Evolutionary conservation across 495 filamentous ascomycete genomes (phyloP).

Genomic region (Neurospora hispaniola): DNA sequence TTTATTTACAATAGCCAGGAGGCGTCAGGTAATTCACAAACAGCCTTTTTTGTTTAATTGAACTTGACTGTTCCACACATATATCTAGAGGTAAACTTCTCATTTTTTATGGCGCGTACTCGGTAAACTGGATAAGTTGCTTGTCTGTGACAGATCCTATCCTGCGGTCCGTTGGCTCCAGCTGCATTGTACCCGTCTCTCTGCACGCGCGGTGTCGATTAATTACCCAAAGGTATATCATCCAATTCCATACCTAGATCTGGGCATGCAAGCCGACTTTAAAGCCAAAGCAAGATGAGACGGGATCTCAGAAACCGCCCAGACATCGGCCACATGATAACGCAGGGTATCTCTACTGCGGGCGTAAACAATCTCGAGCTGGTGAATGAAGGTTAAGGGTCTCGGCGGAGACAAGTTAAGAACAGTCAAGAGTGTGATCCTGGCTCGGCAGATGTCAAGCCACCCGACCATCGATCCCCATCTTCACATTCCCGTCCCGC

Average conservation of each 20-base stretch:
- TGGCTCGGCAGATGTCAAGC: conserved; percentile 20
- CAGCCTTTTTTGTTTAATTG: not conserved
- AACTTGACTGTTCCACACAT: not conserved
- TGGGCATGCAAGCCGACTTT: conserved; percentile 13
- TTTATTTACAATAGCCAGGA: not conserved
- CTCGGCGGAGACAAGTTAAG: not conserved
- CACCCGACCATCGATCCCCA: conserved; percentile 9
- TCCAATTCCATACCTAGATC: conserved; percentile 1
- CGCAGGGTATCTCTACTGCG: not conserved
- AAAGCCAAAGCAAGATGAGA: not conserved
- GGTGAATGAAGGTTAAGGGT: not conserved
- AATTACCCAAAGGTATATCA: not conserved
- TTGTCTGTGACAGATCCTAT: not conserved
- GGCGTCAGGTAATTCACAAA: not conserved
- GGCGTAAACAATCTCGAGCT: not conserved
- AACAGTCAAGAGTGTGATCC: conserved; percentile 6
- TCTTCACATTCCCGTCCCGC: not conserved
- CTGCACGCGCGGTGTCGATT: not conserved
- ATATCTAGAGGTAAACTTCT: not conserved
- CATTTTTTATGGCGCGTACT: not conserved
- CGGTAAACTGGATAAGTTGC: not conserved
- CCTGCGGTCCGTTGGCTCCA: not conserved
- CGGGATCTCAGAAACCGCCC: conserved; percentile 6
- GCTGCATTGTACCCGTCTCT: not conserved
- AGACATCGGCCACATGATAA: conserved; percentile 2